Base-by-base conservation (phyloP, 805 yeast genomes). In the Spathaspora girioi region DNA sequence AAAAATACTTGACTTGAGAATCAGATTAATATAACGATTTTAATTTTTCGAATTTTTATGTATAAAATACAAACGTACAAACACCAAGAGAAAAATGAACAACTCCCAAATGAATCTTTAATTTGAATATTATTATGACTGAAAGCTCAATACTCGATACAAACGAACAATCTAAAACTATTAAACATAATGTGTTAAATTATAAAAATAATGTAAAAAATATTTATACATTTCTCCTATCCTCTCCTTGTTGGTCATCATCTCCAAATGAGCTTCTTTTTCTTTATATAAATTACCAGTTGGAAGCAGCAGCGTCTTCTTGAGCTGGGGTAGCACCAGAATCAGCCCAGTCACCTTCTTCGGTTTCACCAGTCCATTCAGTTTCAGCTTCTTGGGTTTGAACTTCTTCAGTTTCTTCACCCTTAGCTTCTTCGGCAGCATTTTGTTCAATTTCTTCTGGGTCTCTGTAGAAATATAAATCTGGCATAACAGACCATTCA, bases 391-490 rank as follows among this genome's bases (percentile, higher is more conserved):
- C 86, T 59, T 74, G 77, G 67, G 80, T 83, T 68, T 79, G 86
- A 71, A 83, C 88, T 66, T 81, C 82, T 66, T 77, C 81, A 65
- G 79, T 83, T 68, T 80, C 87, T 59, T 75, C 76, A 55, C 69
- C 61, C 67, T 73, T 77, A 62, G 72, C 67, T 68, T 76, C 82
- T 62, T 78, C 80, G 59, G 80, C 80, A 69, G 83, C 83, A 66
- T 79, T 83, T 68, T 83, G 82, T 81, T 90, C 97, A 78, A 88
- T 87, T 82, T 94, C 99, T 84, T 93, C 98, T 74, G 99, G 99
- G 83, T 94, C 97, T 87, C 99, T 94, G 97, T 94, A 94, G 92
- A 94, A 94, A 92, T 92, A 94, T 79, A 94, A 86, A 83, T 94
- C 99, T 78, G 98, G 98, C 99, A 94, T 94, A 76, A 94, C 94